phyloP scores from a whole-genome alignment of 345 rosid genomes.

The Aquilaria sinensis region DNA sequence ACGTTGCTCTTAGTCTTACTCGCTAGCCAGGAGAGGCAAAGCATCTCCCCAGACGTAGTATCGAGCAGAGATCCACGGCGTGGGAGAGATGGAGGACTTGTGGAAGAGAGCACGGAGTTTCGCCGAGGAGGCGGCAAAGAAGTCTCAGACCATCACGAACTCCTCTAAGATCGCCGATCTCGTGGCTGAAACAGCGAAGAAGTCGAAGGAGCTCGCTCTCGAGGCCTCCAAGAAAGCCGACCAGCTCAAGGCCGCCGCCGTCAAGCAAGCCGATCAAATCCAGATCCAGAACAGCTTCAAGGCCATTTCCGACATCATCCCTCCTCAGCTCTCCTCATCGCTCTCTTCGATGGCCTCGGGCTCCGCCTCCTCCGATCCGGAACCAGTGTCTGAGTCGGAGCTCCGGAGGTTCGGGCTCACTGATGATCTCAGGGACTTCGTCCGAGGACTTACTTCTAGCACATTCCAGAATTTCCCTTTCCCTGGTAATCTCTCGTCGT shows the following conservation, averaged over 20 bases:
- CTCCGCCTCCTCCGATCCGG: slow-evolving; percentile 24
- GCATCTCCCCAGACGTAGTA: neutral
- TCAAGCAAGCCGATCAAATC: slow-evolving; percentile 92
- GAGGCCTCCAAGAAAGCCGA: slow-evolving; percentile 91
- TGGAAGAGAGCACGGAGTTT: slow-evolving; percentile 81
- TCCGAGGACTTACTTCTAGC: slow-evolving; percentile 63
- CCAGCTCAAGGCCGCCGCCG: slow-evolving; percentile 58
- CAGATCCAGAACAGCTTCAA: slow-evolving; percentile 59
- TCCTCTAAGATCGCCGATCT: slow-evolving; percentile 64
- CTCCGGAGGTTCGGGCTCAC: slow-evolving; percentile 70
- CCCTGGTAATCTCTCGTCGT: slow-evolving; percentile 12
- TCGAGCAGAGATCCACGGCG: neutral
- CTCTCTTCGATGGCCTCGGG: slow-evolving; percentile 33
- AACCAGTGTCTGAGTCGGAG: slow-evolving; percentile 36
- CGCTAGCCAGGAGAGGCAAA: too few relatives aligned
- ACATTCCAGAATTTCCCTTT: slow-evolving; percentile 82
- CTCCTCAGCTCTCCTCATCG: slow-evolving; percentile 47
- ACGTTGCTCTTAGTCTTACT: too few relatives aligned
- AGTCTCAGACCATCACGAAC: slow-evolving; percentile 54
- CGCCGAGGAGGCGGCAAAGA: slow-evolving; percentile 87
- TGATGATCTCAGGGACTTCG: slow-evolving; percentile 77
- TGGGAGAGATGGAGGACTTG: slow-evolving; percentile 57
- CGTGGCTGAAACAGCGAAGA: slow-evolving; percentile 83
- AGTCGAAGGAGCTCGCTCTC: slow-evolving; percentile 78
- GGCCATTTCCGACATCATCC: slow-evolving; percentile 69